Evolutionary conservation across 352 stramenopile species (phyloP).

Genomic region (Phytophthora colocasiae): DNA sequence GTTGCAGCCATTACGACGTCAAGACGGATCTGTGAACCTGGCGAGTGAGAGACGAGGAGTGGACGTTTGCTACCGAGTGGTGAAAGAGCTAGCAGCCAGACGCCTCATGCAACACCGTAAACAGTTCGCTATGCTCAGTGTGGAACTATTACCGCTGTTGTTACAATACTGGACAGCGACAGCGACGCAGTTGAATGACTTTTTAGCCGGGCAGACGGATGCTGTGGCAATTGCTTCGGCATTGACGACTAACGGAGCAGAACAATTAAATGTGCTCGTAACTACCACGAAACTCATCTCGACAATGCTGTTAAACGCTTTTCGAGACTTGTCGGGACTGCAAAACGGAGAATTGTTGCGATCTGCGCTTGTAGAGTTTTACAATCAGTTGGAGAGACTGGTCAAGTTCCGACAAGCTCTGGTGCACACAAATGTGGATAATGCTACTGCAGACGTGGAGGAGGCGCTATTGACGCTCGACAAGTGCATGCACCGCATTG

Average conservation of each 20-base stretch:
- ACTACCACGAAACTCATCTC: constrained; percentile 74
- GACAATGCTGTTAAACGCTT: constrained; percentile 75
- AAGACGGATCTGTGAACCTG: constrained; percentile 19
- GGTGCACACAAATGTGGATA: background rate
- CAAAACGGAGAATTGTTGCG: constrained; percentile 65
- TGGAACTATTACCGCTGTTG: constrained; percentile 67
- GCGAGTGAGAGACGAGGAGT: constrained; percentile 48
- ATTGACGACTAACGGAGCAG: constrained; percentile 13
- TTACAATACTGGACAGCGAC: constrained; percentile 65
- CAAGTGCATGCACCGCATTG: constrained; percentile 74
- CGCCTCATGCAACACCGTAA: constrained; percentile 86
- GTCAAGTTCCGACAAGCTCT: constrained; percentile 50
- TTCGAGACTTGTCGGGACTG: constrained; percentile 61
- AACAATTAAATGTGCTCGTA: constrained; percentile 51
- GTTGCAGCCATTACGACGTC: constrained; percentile 51
- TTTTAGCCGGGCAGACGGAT: constrained; percentile 23
- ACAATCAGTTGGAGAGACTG: constrained; percentile 74
- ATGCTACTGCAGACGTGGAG: constrained; percentile 12
- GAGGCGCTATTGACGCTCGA: constrained; percentile 43
- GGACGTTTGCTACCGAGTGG: constrained; percentile 71
- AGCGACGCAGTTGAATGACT: constrained; percentile 40
- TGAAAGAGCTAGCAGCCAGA: constrained; percentile 81
- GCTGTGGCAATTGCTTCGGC: constrained; percentile 16
- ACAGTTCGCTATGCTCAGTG: constrained; percentile 75
- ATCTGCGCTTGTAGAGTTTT: constrained; percentile 68